Evolutionary conservation across 106 monocot species (phyloP), one percentile per base, ranked within the genome.

Genomic region (Dendrobium catenatum): DNA sequence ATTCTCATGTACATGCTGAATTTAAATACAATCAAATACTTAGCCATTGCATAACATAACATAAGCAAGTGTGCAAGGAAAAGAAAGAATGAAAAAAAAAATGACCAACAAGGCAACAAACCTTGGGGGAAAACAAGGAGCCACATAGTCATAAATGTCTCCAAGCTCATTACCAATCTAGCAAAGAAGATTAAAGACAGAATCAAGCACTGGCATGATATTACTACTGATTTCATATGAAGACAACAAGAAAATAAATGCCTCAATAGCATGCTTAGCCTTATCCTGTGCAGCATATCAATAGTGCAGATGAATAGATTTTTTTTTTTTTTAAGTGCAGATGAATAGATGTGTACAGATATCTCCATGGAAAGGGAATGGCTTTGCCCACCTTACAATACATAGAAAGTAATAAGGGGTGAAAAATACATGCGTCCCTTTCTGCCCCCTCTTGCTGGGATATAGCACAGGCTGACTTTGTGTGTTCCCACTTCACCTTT

Each of bases 61-160:
- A 78, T 40, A 54, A 78, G 48, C 31, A 59, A 17, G 11, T 17
- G 11, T 18, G 1, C 19, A 20, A 86, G 16, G 16, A 46, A 68
- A 59, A 77, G 22, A 10, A 20, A 74, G 22, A 10, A 72, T 72
- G n/a, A 42, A 75, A 17, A 49, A 40, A 41, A 15, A 55, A 17
- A 29, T 46, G n/a, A 43, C 29, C 55, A 47, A 74, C n/a, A n/a
- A n/a, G n/a, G n/a, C n/a, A n/a, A n/a, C 94, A 82, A 86, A 97
- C 99, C 99, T 99, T 81, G 99, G 95, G 73, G 99, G 99, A 85
- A 99, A 99, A 85, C 99, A 99, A 82, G 99, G 99, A 87, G 95
- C 99, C 44, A 99, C 99, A 81, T 93, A 85, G 58, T 99, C 99
- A 86, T 99, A 99, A 79, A 91, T 91, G 87, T 93, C 93, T 75